Percentiles rank a stretch among this genome's conserved stretches.
phyloP scores from a whole-genome alignment of 208 protist species.

The Wallacemonas collosoma region DNA sequence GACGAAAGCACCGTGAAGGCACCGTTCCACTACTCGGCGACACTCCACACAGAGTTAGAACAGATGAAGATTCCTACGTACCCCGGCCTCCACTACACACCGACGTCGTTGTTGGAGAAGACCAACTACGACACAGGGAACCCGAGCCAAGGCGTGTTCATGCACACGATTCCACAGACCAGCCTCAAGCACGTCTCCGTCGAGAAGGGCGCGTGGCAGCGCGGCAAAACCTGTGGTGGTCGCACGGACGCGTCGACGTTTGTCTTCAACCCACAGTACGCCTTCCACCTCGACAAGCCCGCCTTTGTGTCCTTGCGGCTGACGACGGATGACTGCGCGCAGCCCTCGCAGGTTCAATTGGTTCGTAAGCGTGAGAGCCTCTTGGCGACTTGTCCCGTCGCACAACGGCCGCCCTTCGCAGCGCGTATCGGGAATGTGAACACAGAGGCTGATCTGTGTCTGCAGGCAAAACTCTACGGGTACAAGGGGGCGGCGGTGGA shows the following conservation, averaged over 20 bases:
- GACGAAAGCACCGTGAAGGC: slow-evolving; percentile 38
- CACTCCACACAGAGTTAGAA: slow-evolving; percentile 79
- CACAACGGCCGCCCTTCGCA: slow-evolving; percentile 31
- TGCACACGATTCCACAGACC: slow-evolving; percentile 71
- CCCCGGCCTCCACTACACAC: slow-evolving; percentile 6
- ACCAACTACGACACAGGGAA: slow-evolving; percentile 27
- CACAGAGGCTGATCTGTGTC: slow-evolving; percentile 41
- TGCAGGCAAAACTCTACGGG: slow-evolving; percentile 60
- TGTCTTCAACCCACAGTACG: slow-evolving; percentile 79
- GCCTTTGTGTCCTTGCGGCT: slow-evolving; percentile 60
- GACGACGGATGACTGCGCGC: slow-evolving; percentile 31
- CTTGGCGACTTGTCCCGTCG: slow-evolving; percentile 23
- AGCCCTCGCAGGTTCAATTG: slow-evolving; percentile 40
- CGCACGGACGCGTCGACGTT: slow-evolving; percentile 58
- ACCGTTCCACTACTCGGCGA: slow-evolving; percentile 79
- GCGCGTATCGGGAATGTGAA: slow-evolving; percentile 46
- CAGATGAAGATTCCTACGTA: slow-evolving; percentile 40
- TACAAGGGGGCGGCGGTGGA: slow-evolving; percentile 65
- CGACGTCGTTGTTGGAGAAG: slow-evolving; percentile 32
- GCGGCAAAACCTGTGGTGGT: slow-evolving; percentile 77
- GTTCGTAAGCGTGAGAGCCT: slow-evolving; percentile 34
- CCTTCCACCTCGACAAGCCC: slow-evolving; percentile 55
- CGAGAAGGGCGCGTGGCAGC: slow-evolving; percentile 54
- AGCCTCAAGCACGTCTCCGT: slow-evolving; percentile 48
- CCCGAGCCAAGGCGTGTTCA: slow-evolving; percentile 59